Base-by-base conservation (phyloP, 2,329 filamentous ascomycete species). In the Colletotrichum karsti region DNA sequence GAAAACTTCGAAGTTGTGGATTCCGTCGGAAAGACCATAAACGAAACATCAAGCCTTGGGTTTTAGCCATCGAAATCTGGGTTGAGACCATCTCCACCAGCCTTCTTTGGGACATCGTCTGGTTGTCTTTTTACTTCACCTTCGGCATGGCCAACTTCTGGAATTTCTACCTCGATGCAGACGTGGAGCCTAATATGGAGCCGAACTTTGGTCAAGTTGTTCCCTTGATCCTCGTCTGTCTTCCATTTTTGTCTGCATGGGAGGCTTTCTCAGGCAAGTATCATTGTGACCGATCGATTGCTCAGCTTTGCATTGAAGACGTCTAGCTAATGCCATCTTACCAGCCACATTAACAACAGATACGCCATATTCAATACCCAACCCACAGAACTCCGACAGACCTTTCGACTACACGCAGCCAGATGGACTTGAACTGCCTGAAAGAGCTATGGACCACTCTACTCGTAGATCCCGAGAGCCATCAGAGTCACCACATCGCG, bases 251-350 rank as follows among this genome's bases (percentile, higher is more conserved):
- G 3, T 4, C 46, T n/a, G 15, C 46, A 28, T 50, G 24, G 46
- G 15, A 9, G 22, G 24, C 20, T 18, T 50, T 26, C 26, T 50
- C 46, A 9, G 24, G 24, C 28, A 18, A 50, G 7, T 28, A 15
- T 15, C 10, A 1, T 9, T 18, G 0, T 4, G 4, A 18, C 5
- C 8, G 2, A 12, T 8, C n/a, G 2, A n/a, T 33, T 9, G 12
- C 30, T 33, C 30, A 33, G 30, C 30, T 33, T 33, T 30, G 7
- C 13, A 20, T n/a, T 18, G 2, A 50, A 26, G n/a, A 41, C 6
- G 12, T 8, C 6, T 8, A 50, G 28, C 46, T 10, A 50, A 20
- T n/a, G 15, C 10, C 2, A 28, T n/a, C 12, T 8, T 12, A 7
- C 3, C 44, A 48, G 44, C 24, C 13, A 18, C 44, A 28, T 26